Base-by-base conservation (phyloP, 345 rosid species). In the Angophora floribunda region DNA sequence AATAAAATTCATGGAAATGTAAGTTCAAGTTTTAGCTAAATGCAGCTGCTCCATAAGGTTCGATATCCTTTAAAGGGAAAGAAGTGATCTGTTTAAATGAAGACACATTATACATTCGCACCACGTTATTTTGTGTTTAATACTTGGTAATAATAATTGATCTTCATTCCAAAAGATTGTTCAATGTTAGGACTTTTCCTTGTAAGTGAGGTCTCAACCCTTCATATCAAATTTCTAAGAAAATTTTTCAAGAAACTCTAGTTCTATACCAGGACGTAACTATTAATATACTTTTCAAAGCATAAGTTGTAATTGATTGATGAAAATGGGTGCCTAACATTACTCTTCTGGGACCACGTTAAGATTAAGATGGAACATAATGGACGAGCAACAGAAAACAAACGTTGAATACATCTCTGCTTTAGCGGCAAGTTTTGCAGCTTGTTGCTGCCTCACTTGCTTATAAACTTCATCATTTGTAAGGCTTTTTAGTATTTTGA, bases 351-450 rank as follows among this genome's bases (percentile, higher is more conserved):
- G 55, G 44, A 26, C 12, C 6, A 51, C 4, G 2, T 49, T 28
- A 11, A 32, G 41, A 19, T 24, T 13, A 28, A 2, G 19, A 45
- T 85, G 36, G 51, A 87, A 53, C 50, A 52, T 49, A 30, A 19
- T 7, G 85, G 53, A 21, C n/a, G 5, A 45, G 86, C 85, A 28
- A 21, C 36, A 79, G 51, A 79, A 89, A 88, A 14, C 92, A 47
- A 13, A 95, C 99, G 97, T 92, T 47, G 94, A 45, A 90, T 95
- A 96, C 16, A 89, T 92, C 92, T 92, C 95, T 88, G 96, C 94
- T 92, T 96, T 97, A 13, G 95, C 92, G 84, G 96, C 96, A 85
- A 92, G 94, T 93, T 92, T 97, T 86, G 94, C 93, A 52, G 91
- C 94, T 88, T 93, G 89, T 11, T 92, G 91, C 87, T 88, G 90